phyloP scores from a whole-genome alignment of 176 grass and related monocot species.

The bread wheat (Triticum aestivum) region IWGSC_CS_RefSeq_v2.1 NC_057796.1:235962149-235962648 shows the following conservation, averaged over 20 bases:
- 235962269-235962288: background rate
- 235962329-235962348: background rate
- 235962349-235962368: background rate
- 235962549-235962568: too few relatives aligned
- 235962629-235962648: too few relatives aligned
- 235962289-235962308: constrained; percentile 26
- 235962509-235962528: background rate
- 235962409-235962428: background rate
- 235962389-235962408: background rate
- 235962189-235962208: constrained; percentile 20
- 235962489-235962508: background rate
- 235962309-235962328: constrained; percentile 45
- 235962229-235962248: constrained; percentile 31
- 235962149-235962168: background rate
- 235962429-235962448: background rate
- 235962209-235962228: constrained; percentile 45
- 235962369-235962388: background rate
- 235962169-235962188: background rate
- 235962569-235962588: too few relatives aligned
- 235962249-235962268: constrained; percentile 14
- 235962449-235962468: background rate
- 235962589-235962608: too few relatives aligned
- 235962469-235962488: background rate
- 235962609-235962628: too few relatives aligned
- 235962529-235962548: too few relatives aligned